Evolutionary conservation across 306 rosid genomes (phyloP).

Genomic region (Parietaria judaica): DNA sequence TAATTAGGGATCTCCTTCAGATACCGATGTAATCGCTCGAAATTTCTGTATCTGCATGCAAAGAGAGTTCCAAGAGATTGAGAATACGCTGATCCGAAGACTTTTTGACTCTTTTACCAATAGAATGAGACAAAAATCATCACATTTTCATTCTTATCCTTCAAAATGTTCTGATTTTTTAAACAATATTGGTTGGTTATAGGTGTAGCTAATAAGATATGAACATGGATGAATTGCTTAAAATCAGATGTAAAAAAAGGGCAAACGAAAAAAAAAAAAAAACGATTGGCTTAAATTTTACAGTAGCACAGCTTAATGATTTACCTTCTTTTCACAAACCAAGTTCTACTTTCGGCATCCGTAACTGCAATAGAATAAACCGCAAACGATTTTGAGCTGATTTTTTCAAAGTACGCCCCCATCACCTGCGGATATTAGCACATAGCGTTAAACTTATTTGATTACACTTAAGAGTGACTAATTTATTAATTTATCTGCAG

Average conservation of each 20-base stretch:
- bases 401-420: slow-evolving; percentile 92
- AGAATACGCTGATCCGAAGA: slow-evolving; percentile 5
- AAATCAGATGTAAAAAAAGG: too few species aligned
- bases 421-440: slow-evolving; percentile 53
- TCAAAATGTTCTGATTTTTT: background rate
- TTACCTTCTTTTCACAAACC: slow-evolving; percentile 96
- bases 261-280: too few species aligned
- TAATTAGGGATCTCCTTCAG: slow-evolving; percentile 95
- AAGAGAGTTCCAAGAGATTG: slow-evolving; percentile 11
- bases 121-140: background rate
- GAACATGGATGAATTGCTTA: too few species aligned
- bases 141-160: background rate
- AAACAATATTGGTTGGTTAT: background rate
- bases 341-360: slow-evolving; percentile 72
- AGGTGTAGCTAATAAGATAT: too few species aligned
- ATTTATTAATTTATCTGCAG: background rate
- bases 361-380: slow-evolving; percentile 90
- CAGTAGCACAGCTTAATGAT: slow-evolving; percentile 10
- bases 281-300: too few species aligned
- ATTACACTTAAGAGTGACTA: slow-evolving; percentile 14
- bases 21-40: slow-evolving; percentile 83
- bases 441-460: background rate
- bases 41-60: slow-evolving; percentile 76
- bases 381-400: slow-evolving; percentile 85
- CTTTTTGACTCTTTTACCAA: slow-evolving; percentile 13